Evolutionary conservation across 345 rosid genomes (phyloP).

Genomic region (Eutrema yunnanense): DNA sequence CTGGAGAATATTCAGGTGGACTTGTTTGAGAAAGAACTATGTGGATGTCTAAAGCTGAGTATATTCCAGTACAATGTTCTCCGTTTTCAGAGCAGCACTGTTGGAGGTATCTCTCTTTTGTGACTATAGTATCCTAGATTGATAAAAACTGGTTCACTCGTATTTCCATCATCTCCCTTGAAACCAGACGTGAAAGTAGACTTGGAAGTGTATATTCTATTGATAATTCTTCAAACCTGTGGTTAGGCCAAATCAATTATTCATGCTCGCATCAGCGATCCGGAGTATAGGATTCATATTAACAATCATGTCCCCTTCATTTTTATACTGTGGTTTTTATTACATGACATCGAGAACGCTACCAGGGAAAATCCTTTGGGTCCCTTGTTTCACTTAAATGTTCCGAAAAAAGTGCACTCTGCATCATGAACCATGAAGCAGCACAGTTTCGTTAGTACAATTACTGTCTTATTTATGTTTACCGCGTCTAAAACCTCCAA

Average conservation of each 20-base stretch:
- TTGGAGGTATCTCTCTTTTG: constrained; percentile 42
- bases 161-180: background rate
- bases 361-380: background rate
- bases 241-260: background rate
- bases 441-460: background rate
- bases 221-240: background rate
- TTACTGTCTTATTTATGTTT: background rate
- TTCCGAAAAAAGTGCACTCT: background rate
- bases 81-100: constrained; percentile 38
- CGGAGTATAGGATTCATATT: background rate
- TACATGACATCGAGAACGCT: background rate
- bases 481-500: constrained; percentile 15
- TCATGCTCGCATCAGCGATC: background rate
- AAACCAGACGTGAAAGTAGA: background rate
- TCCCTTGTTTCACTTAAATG: background rate
- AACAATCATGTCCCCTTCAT: background rate
- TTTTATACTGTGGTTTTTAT: background rate
- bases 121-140: background rate
- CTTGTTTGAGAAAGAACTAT: constrained; percentile 69
- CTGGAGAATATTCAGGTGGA: constrained; percentile 83
- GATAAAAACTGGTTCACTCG: background rate
- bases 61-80: constrained; percentile 66
- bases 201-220: background rate
- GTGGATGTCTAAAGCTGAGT: constrained; percentile 55
- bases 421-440: background rate